phyloP scores from a whole-genome alignment of 1,284 basidiomycete genomes.

The Sanguinoderma infundibulare region DNA sequence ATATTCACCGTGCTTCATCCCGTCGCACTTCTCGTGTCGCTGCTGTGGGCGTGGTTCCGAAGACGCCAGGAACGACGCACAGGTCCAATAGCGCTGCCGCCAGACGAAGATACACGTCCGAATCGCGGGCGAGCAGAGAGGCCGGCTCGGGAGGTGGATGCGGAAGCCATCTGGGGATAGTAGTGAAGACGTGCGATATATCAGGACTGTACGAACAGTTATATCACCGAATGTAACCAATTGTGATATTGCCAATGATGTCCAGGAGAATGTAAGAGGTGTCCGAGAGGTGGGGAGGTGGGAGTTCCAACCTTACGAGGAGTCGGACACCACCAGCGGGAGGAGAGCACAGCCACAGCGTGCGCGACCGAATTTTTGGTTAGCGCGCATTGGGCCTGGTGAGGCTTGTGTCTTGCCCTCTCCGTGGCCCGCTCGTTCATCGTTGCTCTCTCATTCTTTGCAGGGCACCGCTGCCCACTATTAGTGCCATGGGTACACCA shows the following conservation, averaged over 20 bases:
- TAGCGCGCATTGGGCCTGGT: not conserved
- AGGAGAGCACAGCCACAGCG: not conserved
- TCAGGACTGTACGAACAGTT: not conserved
- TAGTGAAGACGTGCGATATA: too few relatives aligned
- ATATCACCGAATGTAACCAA: not conserved
- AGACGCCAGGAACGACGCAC: conserved; percentile 25
- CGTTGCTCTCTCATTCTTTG: not conserved
- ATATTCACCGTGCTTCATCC: conserved; percentile 66
- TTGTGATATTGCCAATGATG: too few relatives aligned
- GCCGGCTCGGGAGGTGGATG: conserved; percentile 34
- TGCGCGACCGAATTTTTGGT: conserved; percentile 7
- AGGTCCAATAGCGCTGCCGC: conserved; percentile 49
- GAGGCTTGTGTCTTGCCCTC: too few relatives aligned
- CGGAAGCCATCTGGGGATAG: conserved; percentile 35
- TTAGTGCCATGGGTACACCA: conserved; percentile 20
- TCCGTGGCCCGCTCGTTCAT: not conserved
- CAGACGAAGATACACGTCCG: conserved; percentile 35
- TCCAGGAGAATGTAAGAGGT: too few relatives aligned
- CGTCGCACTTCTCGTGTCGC: conserved; percentile 48
- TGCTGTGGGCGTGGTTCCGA: conserved; percentile 43
- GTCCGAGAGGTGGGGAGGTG: too few relatives aligned
- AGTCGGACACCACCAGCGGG: too few relatives aligned
- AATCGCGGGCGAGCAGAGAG: conserved; percentile 15
- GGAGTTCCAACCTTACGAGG: too few relatives aligned
- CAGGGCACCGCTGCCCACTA: too few relatives aligned